Conservation (phyloP, 148 eudicot species). For the Amaranthus palmeri region DNA sequence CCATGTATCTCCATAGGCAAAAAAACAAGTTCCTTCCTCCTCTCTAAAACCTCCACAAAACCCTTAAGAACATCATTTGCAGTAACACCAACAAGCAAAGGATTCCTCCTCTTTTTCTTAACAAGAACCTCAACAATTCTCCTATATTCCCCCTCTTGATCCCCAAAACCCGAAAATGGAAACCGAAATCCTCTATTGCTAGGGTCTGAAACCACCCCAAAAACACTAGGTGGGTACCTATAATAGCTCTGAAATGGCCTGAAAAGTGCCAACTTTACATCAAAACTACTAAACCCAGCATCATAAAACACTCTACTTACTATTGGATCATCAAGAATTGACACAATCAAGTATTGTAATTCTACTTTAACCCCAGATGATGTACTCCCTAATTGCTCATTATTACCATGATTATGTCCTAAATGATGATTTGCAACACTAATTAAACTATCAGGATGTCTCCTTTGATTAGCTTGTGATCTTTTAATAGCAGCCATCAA, state of each 20-base stretch:
- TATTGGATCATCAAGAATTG: conserved; percentile 85
- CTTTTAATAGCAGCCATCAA: conserved; percentile 89
- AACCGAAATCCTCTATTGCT: conserved; percentile 32
- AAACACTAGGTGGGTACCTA: conserved; percentile 23
- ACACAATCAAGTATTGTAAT: conserved; percentile 52
- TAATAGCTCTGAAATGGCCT: conserved; percentile 54
- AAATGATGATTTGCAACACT: conserved; percentile 35
- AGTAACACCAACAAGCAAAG: conserved; percentile 52
- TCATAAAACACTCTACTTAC: conserved; percentile 81
- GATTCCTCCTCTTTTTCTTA: conserved; percentile 50
- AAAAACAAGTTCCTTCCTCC: conserved; percentile 19
- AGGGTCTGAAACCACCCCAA: conserved; percentile 23
- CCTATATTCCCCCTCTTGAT: conserved; percentile 36
- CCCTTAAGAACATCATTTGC: conserved; percentile 42
- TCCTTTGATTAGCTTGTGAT: conserved; percentile 75
- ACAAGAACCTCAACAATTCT: conserved; percentile 56
- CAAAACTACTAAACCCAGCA: conserved; percentile 75
- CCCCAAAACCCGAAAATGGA: conserved; percentile 33
- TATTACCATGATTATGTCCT: conserved; percentile 12
- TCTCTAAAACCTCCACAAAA: conserved; percentile 48
- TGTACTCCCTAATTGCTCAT: conserved; percentile 22
- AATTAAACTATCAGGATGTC: conserved; percentile 59
- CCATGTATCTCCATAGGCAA: conserved; percentile 44
- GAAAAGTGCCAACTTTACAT: conserved; percentile 61
- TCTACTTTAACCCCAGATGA: conserved; percentile 59